These are phyloP conservation scores for Escovopsis sp. DNA, from an alignment of 2,329 filamentous ascomycete species.

Conservation along the genomic window DNA sequence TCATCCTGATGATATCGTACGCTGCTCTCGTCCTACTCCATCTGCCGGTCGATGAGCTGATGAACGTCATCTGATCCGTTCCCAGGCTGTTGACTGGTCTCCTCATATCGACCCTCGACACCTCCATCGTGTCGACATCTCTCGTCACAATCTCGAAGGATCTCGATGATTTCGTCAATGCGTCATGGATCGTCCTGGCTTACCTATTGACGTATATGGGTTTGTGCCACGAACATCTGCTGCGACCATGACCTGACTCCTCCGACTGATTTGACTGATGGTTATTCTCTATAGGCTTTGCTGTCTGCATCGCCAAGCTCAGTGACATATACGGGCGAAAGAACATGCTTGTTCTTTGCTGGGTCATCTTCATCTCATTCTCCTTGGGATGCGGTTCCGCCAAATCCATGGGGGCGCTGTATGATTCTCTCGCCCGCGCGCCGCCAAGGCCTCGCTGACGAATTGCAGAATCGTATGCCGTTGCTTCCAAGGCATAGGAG, in stretches of 20 bases:
- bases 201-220: slow-evolving; percentile 44
- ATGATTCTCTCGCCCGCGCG: slow-evolving; percentile 9
- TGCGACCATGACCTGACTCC: background rate
- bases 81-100: slow-evolving; percentile 35
- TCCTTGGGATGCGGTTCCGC: slow-evolving; percentile 39
- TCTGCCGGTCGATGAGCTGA: no score
- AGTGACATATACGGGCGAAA: slow-evolving; percentile 45
- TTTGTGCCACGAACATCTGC: slow-evolving; percentile 11
- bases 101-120: slow-evolving; percentile 42
- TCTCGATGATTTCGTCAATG: slow-evolving; percentile 34
- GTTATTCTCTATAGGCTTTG: slow-evolving; percentile 27
- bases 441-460: slow-evolving; percentile 8
- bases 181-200: slow-evolving; percentile 39
- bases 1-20: slow-evolving; percentile 8
- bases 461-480: slow-evolving; percentile 38
- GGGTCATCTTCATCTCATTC: slow-evolving; percentile 39
- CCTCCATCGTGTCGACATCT: slow-evolving; percentile 43
- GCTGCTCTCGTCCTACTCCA: background rate
- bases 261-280: slow-evolving; percentile 4
- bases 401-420: slow-evolving; percentile 36
- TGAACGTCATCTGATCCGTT: background rate
- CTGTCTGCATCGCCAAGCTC: slow-evolving; percentile 41
- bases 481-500: slow-evolving; percentile 45
- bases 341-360: slow-evolving; percentile 34
- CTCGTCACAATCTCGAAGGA: slow-evolving; percentile 41